A percentile compares a stretch with the other conserved stretches of the same genome.
These are phyloP conservation scores for Tilletiopsis washingtonensis DNA, from an alignment of 1,284 basidiomycete genomes.

Conservation along the genomic window DNA sequence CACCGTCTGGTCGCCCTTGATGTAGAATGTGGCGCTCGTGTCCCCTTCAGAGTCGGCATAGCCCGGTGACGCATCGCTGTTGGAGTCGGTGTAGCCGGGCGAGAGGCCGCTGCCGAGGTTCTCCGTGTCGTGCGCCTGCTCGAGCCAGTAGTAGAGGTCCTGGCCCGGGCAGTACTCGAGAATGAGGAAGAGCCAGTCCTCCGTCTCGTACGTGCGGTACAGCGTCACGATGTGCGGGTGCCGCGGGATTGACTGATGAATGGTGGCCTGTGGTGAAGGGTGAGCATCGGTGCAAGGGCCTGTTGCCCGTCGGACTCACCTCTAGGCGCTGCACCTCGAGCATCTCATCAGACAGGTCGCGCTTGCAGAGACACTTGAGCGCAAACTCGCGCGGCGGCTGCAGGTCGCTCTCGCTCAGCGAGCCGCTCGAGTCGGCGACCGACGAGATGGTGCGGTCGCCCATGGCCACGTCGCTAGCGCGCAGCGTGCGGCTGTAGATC, in stretches of 20 bases:
- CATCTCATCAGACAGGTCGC: slow-evolving; percentile 37
- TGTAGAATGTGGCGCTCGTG: too few relatives aligned
- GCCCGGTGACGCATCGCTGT: slow-evolving; percentile 2
- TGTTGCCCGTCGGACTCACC: not conserved
- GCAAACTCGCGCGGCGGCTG: slow-evolving; percentile 61
- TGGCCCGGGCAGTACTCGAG: slow-evolving; percentile 93
- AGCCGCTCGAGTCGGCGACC: not conserved
- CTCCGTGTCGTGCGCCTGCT: slow-evolving; percentile 51
- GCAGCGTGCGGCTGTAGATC: not conserved
- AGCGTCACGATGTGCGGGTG: slow-evolving; percentile 95
- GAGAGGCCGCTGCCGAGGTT: slow-evolving; percentile 1
- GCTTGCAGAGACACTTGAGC: slow-evolving; percentile 82
- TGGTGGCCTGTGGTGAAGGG: slow-evolving; percentile 59
- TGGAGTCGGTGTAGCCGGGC: not conserved
- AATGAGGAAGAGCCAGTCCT: slow-evolving; percentile 68
- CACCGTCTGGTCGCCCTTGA: not conserved
- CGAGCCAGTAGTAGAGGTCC: slow-evolving; percentile 84
- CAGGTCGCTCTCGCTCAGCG: not conserved
- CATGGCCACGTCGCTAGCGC: not conserved
- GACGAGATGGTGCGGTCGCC: not conserved
- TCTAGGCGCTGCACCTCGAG: slow-evolving; percentile 43
- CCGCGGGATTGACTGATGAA: slow-evolving; percentile 83
- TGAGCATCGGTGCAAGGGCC: not conserved
- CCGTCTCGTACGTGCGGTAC: slow-evolving; percentile 60
- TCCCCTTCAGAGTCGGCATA: not conserved